Conservation (phyloP, 2,329 filamentous ascomycete genomes). For the Colletotrichum eremochloae region DNA sequence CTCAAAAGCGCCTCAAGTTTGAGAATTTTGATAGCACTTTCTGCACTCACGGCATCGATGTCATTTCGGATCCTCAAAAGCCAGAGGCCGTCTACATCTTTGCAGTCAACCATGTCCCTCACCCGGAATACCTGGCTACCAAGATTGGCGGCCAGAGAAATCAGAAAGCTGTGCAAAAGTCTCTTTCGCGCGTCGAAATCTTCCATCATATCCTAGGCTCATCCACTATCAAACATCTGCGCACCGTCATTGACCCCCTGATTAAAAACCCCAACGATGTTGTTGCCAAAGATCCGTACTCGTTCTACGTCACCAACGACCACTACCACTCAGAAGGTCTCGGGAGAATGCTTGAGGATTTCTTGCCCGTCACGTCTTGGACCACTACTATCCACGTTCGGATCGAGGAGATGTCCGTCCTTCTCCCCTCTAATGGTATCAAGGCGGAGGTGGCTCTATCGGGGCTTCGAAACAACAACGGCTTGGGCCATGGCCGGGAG, state of each 20-base stretch:
- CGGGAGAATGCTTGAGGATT: slow-evolving; percentile 62
- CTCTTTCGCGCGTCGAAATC: slow-evolving; percentile 68
- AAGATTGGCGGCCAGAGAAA: slow-evolving; percentile 49
- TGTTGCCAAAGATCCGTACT: slow-evolving; percentile 58
- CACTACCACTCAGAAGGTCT: slow-evolving; percentile 65
- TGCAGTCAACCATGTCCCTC: slow-evolving; percentile 70
- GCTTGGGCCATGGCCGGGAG: slow-evolving; percentile 63
- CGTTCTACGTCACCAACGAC: slow-evolving; percentile 73
- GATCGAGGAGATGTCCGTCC: slow-evolving; percentile 38
- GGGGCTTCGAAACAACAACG: slow-evolving; percentile 68
- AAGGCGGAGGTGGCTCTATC: slow-evolving; percentile 58
- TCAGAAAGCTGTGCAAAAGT: slow-evolving; percentile 48
- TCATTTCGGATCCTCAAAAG: slow-evolving; percentile 63
- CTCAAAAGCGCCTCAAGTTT: slow-evolving; percentile 56
- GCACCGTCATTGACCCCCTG: slow-evolving; percentile 65
- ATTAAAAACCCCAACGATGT: slow-evolving; percentile 72
- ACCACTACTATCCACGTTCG: slow-evolving; percentile 59
- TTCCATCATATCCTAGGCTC: slow-evolving; percentile 55
- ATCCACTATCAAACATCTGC: slow-evolving; percentile 58
- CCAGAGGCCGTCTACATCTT: slow-evolving; percentile 68
- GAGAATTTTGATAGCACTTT: slow-evolving; percentile 67
- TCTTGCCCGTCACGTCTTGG: slow-evolving; percentile 59
- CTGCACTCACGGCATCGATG: slow-evolving; percentile 71
- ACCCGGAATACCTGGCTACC: slow-evolving; percentile 50
- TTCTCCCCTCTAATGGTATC: slow-evolving; percentile 49